Base-by-base conservation (phyloP, 805 yeast genomes). In the Metschnikowia kofuensis region DNA sequence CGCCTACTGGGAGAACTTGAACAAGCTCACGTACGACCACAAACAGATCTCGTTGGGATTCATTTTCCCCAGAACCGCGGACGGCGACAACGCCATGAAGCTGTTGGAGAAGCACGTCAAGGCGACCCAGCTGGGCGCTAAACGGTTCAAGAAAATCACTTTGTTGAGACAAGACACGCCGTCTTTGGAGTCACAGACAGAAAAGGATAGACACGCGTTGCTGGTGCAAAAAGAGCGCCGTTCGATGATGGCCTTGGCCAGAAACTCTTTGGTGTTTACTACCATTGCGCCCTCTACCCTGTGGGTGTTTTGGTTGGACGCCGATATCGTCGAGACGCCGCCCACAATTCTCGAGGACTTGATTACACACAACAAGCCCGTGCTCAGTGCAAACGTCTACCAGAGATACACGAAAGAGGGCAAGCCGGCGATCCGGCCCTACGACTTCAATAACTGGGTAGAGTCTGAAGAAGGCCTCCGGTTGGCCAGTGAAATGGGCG, bases 271-370 rank as follows among this genome's bases (percentile, higher is more conserved):
- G 49, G 75, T 94, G 42, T 89, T 90, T 70, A 87, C 97, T 9
- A 83, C 97, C 1, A 72, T 94, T 41, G 87, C 90, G 4, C 96
- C 97, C 16, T 80, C 86, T 57, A 90, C 96, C 2, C 82, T 95
- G 21, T 94, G 99, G 99, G 87, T 92, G 15, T 72, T 94, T 44
- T 94, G 99, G 99, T 74, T 94, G 57, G 99, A 94, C 68, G 85
- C 96, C 2, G 99, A 94, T 68, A 85, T 94, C 39, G 79, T 91
- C 32, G 99, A 94, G 68, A 81, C 96, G 6, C 96, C 97, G 14
- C 69, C 79, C 12, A 81, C 87, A 14, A 70, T 94, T 59, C 80
- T 94, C 53, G 96, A 94, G 71, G 98, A 92, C 64, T 70, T 94
- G 78, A 83, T 92, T 14, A 62, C 76, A 10, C 97, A 90, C 67